These are phyloP conservation scores for Exophiala viscosa DNA, from an alignment of 2,329 filamentous ascomycete species.

Conservation along the genomic window DNA sequence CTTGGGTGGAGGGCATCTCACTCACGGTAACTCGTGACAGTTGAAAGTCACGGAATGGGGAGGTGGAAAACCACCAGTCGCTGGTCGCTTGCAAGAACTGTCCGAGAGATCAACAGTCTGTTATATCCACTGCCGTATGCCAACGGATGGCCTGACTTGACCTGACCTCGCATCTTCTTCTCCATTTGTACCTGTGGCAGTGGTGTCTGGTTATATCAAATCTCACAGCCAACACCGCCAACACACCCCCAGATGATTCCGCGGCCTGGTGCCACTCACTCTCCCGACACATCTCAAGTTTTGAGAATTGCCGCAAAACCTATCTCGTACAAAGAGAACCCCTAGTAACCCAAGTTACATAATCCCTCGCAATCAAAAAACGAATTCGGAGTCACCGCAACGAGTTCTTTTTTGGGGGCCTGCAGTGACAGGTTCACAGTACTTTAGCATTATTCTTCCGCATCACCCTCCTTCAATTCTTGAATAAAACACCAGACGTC, in stretches of 20 bases:
- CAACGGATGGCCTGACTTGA: too few species aligned
- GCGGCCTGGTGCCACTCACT: slow-evolving; percentile 2
- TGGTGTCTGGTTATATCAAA: slow-evolving; percentile 1
- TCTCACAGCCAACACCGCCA: neutral
- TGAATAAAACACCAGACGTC: slow-evolving; percentile 9
- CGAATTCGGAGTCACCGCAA: neutral
- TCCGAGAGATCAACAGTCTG: too few species aligned
- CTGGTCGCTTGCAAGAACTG: too few species aligned
- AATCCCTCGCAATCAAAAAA: slow-evolving; percentile 1
- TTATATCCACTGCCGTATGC: too few species aligned
- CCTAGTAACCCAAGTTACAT: slow-evolving; percentile 5
- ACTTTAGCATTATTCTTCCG: neutral
- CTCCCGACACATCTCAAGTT: neutral
- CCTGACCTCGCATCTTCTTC: too few species aligned
- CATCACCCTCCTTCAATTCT: neutral
- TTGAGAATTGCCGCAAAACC: slow-evolving; percentile 7
- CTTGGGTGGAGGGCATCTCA: too few species aligned
- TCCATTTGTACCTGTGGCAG: neutral
- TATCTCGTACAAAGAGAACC: neutral
- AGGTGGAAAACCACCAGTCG: too few species aligned
- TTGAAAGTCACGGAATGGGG: too few species aligned
- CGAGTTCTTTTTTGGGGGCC: neutral
- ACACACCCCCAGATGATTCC: too few species aligned
- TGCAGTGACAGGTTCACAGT: neutral
- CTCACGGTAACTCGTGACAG: too few species aligned